Evolutionary conservation across 2,329 filamentous ascomycete genomes (phyloP).

Genomic region (Aspergillus novofumigatus): DNA sequence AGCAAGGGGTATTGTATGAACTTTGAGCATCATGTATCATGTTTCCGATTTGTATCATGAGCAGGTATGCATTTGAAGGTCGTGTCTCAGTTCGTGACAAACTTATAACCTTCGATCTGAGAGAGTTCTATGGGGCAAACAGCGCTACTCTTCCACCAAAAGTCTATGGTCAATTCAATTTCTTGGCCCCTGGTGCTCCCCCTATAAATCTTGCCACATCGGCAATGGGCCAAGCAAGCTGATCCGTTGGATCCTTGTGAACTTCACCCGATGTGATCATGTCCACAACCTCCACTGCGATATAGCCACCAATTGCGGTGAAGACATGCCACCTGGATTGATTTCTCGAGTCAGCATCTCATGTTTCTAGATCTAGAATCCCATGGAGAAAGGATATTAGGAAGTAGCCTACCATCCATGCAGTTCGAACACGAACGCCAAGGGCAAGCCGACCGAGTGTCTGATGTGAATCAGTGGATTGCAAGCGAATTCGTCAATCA

Average conservation of each 20-base stretch:
- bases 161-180: not conserved
- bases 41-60: too few relatives aligned
- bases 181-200: not conserved
- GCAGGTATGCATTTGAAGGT: too few relatives aligned
- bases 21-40: too few relatives aligned
- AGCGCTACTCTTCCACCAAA: not conserved
- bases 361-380: not conserved
- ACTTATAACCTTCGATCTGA: too few relatives aligned
- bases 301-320: slow-evolving; percentile 41
- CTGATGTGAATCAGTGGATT: slow-evolving; percentile 22
- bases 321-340: slow-evolving; percentile 40
- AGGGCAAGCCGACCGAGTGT: slow-evolving; percentile 30
- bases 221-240: slow-evolving; percentile 35
- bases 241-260: slow-evolving; percentile 21
- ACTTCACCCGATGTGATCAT: slow-evolving; percentile 34
- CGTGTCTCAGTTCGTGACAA: too few relatives aligned
- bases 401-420: slow-evolving; percentile 38
- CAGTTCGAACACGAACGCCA: slow-evolving; percentile 39
- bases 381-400: not conserved
- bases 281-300: slow-evolving; percentile 38
- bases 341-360: not conserved
- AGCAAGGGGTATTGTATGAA: too few relatives aligned
- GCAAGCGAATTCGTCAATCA: slow-evolving; percentile 38
- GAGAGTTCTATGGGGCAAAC: too few relatives aligned
- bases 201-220: slow-evolving; percentile 9